Evolutionary conservation across 2,329 filamentous ascomycete species (phyloP).

Genomic region (Hymenoscyphus fraxineus): DNA sequence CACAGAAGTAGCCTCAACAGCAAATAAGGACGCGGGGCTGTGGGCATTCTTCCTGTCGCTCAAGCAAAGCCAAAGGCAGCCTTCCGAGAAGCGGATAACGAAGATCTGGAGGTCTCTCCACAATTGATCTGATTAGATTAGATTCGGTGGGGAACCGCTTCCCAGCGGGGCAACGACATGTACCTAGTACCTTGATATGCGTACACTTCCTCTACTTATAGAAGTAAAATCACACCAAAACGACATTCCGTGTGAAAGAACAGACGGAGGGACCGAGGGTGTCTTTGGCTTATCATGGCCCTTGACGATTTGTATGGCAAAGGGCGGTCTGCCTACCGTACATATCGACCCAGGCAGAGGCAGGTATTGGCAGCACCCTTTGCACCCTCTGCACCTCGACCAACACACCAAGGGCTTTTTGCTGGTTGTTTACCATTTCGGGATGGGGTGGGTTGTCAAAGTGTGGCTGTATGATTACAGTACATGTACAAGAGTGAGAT

Average conservation of each 20-base stretch:
- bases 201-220: neutral
- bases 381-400: neutral
- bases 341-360: neutral
- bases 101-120: neutral
- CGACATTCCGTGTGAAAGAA: neutral
- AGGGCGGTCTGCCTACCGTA: neutral
- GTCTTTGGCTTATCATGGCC: neutral
- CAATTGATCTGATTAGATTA: conserved; percentile 1
- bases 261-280: neutral
- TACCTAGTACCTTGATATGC: neutral
- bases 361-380: neutral
- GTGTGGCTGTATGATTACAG: neutral
- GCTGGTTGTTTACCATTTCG: neutral
- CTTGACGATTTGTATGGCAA: neutral
- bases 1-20: neutral
- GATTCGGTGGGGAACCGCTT: neutral
- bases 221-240: neutral
- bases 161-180: neutral
- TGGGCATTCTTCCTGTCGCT: neutral
- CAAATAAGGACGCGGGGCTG: neutral
- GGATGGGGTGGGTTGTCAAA: neutral
- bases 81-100: neutral
- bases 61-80: neutral
- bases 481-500: neutral
- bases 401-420: neutral